phyloP scores from a whole-genome alignment of 2,329 filamentous ascomycete species.

The Fusarium irregulare region DNA sequence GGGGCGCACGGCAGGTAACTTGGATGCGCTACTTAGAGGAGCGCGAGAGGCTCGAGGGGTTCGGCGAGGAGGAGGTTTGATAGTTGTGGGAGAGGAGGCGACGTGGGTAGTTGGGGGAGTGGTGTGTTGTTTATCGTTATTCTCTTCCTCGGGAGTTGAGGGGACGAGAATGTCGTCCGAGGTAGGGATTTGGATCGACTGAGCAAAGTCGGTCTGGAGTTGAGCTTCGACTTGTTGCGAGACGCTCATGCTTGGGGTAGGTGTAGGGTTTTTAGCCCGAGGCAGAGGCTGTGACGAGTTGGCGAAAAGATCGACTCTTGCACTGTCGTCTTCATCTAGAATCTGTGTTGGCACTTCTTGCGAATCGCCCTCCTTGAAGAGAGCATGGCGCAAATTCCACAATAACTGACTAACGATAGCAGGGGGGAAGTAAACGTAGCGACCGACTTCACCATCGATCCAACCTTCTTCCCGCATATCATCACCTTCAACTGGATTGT shows the following conservation, averaged over 20 bases:
- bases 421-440: conserved; percentile 66
- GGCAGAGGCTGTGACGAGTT: conserved; percentile 35
- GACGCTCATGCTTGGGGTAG: conserved; percentile 51
- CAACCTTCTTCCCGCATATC: conserved; percentile 67
- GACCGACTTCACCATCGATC: conserved; percentile 61
- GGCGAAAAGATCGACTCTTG: conserved; percentile 36
- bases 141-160: conserved; percentile 48
- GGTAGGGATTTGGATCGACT: conserved; percentile 52
- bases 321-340: conserved; percentile 27
- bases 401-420: conserved; percentile 68
- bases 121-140: conserved; percentile 6
- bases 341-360: conserved; percentile 38
- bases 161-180: conserved; percentile 51
- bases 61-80: conserved; percentile 36
- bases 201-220: conserved; percentile 58
- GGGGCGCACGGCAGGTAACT: conserved; percentile 36
- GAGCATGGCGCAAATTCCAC: conserved; percentile 66
- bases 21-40: conserved; percentile 21
- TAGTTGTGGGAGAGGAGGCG: conserved; percentile 21
- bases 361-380: conserved; percentile 50
- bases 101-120: conserved; percentile 31
- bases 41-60: conserved; percentile 32
- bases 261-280: conserved; percentile 24
- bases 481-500: conserved; percentile 65
- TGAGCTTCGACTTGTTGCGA: conserved; percentile 66